A percentile compares a stretch with the other conserved stretches of the same genome.
These are phyloP conservation scores for Gossypium bickii DNA, from an alignment of 345 rosid species.

Conservation along the genomic window DNA sequence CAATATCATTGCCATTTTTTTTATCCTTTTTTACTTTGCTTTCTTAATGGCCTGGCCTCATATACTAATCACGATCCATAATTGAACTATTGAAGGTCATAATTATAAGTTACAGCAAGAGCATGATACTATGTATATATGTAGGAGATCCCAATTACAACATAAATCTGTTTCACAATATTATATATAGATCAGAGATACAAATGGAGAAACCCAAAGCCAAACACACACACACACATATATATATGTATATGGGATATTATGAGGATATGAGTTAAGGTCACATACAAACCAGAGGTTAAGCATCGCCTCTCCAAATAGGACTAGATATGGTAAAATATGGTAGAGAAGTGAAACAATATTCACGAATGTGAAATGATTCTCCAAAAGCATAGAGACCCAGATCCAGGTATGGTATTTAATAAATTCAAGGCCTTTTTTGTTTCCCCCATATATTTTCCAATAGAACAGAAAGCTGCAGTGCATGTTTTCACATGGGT, in stretches of 20 bases:
- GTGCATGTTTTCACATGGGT: not conserved
- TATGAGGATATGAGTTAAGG: too few species aligned
- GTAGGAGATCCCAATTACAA: not conserved
- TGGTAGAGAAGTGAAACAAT: too few species aligned
- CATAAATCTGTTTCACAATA: not conserved
- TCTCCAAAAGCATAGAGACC: too few species aligned
- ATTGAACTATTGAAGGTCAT: not conserved
- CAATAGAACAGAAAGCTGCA: not conserved
- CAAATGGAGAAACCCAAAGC: too few species aligned
- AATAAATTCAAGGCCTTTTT: not conserved
- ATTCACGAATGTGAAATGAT: too few species aligned
- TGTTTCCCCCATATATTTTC: not conserved
- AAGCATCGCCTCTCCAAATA: too few species aligned
- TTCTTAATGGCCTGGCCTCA: slow-evolving; percentile 2
- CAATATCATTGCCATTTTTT: slow-evolving; percentile 22
- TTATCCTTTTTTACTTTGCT: not conserved
- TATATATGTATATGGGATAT: too few species aligned
- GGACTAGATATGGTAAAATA: too few species aligned
- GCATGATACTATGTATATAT: not conserved
- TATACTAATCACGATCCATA: not conserved
- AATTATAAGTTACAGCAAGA: not conserved
- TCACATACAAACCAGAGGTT: too few species aligned
- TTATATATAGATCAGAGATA: not conserved
- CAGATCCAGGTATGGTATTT: not conserved
- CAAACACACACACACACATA: too few species aligned